Percentiles rank a stretch among this genome's conserved stretches.
phyloP scores from a whole-genome alignment of 2,329 filamentous ascomycete genomes.

The Cladosporium colombiae region DNA sequence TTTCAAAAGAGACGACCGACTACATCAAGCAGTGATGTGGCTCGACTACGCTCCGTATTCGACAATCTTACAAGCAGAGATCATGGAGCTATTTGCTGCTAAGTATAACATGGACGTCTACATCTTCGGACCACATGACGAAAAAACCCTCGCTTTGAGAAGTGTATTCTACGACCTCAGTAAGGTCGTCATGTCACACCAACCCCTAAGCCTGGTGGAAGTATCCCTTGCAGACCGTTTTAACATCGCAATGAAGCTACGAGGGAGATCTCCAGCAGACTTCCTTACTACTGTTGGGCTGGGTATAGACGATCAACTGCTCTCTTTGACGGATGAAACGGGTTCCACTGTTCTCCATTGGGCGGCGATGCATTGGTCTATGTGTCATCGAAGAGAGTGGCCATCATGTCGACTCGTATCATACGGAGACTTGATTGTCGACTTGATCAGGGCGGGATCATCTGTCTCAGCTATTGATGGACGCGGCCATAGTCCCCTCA shows the following conservation, averaged over 20 bases:
- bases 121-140: background rate
- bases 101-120: background rate
- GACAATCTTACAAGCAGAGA: background rate
- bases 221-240: background rate
- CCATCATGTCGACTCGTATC: background rate
- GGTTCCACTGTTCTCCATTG: background rate
- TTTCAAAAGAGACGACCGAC: background rate
- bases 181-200: background rate
- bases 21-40: background rate
- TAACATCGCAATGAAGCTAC: background rate
- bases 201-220: background rate
- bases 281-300: background rate
- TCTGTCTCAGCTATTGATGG: background rate
- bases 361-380: background rate
- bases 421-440: background rate
- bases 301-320: background rate
- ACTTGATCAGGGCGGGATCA: background rate
- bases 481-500: background rate
- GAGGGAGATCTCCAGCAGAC: background rate
- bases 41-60: background rate
- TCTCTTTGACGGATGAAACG: background rate
- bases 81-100: background rate
- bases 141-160: background rate
- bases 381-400: background rate
- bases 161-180: background rate